A percentile compares a stretch with the other conserved stretches of the same genome.
These are phyloP conservation scores for Elongisporangium senticosum DNA, from an alignment of 352 stramenopile genomes.

Conservation along the genomic window DNA sequence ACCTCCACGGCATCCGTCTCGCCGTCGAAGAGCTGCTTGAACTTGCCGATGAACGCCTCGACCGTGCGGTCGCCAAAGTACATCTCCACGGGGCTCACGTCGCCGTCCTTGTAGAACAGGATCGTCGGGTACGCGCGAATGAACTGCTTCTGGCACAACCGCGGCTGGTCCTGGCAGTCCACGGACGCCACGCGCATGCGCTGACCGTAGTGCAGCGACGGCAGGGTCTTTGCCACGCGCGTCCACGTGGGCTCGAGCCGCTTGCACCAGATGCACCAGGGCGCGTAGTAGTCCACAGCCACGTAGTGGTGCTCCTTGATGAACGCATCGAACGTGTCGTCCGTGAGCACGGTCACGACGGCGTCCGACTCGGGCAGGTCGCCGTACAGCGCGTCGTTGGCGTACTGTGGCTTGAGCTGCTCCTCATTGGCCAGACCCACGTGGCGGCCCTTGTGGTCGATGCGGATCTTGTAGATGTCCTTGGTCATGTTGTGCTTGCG, in stretches of 20 bases:
- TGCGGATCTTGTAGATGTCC: constrained; percentile 96
- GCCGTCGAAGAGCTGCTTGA: constrained; percentile 82
- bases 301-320: constrained; percentile 93
- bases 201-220: constrained; percentile 79
- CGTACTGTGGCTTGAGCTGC: constrained; percentile 67
- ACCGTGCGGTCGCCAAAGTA: constrained; percentile 95
- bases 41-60: constrained; percentile 87
- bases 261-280: constrained; percentile 97
- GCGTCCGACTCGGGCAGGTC: constrained; percentile 76
- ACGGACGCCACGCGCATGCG: constrained; percentile 83
- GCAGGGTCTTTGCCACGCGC: constrained; percentile 89
- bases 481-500: constrained; percentile 98
- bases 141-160: constrained; percentile 93
- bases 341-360: constrained; percentile 65
- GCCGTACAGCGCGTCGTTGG: constrained; percentile 57
- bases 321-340: constrained; percentile 90
- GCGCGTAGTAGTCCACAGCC: constrained; percentile 95
- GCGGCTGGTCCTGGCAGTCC: constrained; percentile 91
- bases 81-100: constrained; percentile 90
- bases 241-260: constrained; percentile 95
- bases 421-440: constrained; percentile 88
- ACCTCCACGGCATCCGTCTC: constrained; percentile 66
- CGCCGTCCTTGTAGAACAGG: constrained; percentile 93
- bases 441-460: constrained; percentile 80
- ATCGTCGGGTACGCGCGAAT: constrained; percentile 97